Conservation (phyloP, 768 basidiomycete species). For the Collybia sp. region DNA sequence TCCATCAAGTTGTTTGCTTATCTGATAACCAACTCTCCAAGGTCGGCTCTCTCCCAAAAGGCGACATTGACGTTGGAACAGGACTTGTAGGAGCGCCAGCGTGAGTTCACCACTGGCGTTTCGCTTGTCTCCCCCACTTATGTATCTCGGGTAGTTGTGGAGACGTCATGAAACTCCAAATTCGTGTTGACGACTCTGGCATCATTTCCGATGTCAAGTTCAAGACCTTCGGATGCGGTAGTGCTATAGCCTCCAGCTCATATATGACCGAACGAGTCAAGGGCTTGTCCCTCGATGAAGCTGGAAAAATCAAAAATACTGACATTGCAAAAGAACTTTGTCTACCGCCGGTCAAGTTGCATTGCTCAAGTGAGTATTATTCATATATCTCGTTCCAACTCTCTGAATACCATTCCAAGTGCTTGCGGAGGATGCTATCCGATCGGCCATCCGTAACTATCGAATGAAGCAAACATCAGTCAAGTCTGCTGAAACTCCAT, state of each 20-base stretch:
- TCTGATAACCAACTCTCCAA: conserved; percentile 56
- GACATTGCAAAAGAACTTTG: conserved; percentile 98
- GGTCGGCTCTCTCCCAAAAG: conserved; percentile 96
- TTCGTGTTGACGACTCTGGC: conserved; percentile 91
- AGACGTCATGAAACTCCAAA: conserved; percentile 99
- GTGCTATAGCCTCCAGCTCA: conserved; percentile 94
- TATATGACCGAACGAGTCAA: conserved; percentile 99
- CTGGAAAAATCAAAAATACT: conserved; percentile 96
- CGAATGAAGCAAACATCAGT: conserved; percentile 71
- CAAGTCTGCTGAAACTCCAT: conserved; percentile 43
- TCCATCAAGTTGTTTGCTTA: conserved; percentile 36
- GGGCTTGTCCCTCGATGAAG: conserved; percentile 90
- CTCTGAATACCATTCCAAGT: conserved; percentile 38
- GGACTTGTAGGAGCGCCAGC: conserved; percentile 97
- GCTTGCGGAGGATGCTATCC: conserved; percentile 98
- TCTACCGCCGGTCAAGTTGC: conserved; percentile 93
- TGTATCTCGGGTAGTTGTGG: conserved; percentile 59
- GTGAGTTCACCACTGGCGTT: conserved; percentile 42
- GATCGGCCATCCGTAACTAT: conserved; percentile 96
- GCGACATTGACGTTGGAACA: conserved; percentile 88
- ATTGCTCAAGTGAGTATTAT: conserved; percentile 79
- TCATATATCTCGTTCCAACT: conserved; percentile 4
- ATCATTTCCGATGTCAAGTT: conserved; percentile 99
- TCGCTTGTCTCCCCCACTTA: conserved; percentile 18
- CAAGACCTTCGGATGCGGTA: conserved; percentile 99